Base-by-base conservation (phyloP, 495 filamentous ascomycete species). In the Podospora australis region DNA sequence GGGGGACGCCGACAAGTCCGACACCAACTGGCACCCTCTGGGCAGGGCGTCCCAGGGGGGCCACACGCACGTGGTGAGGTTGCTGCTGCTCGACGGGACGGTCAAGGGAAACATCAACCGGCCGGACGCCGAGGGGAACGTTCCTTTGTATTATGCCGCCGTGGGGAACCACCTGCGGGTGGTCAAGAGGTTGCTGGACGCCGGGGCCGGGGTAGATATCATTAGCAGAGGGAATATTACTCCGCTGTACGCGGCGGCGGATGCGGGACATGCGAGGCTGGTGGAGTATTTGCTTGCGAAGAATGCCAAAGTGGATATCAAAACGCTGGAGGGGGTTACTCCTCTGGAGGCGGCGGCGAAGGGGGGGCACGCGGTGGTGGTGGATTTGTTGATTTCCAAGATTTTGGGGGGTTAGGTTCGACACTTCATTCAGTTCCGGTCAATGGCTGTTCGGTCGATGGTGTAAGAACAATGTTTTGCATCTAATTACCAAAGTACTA, bases 351-450 rank as follows among this genome's bases (percentile, higher is more conserved):
- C 23, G 21, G 22, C 39, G 9, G 39, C 28, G 1, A 43, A 9
- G 22, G 39, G 39, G 5, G 39, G 39, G 13, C 23, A 25, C 23
- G 22, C 6, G 1, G 22, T 23, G 5, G 39, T 43, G 25, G 39
- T 23, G 6, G 39, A 43, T 9, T 26, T 43, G 39, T 28, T 43
- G 39, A 43, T 43, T n/a, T n/a, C n/a, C n/a, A n/a, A n/a, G n/a
- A n/a, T n/a, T n/a, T n/a, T n/a, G n/a, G n/a, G n/a, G n/a, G n/a
- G n/a, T n/a, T n/a, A n/a, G n/a, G n/a, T n/a, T n/a, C n/a, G n/a
- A n/a, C n/a, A n/a, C n/a, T n/a, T n/a, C n/a, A n/a, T n/a, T n/a
- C n/a, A n/a, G n/a, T n/a, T n/a, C n/a, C n/a, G n/a, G n/a, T n/a
- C n/a, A n/a, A n/a, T n/a, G n/a, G n/a, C n/a, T n/a, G n/a, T n/a